Base-by-base conservation (phyloP, 2,329 filamentous ascomycete genomes). In the Septoria linicola region DNA sequence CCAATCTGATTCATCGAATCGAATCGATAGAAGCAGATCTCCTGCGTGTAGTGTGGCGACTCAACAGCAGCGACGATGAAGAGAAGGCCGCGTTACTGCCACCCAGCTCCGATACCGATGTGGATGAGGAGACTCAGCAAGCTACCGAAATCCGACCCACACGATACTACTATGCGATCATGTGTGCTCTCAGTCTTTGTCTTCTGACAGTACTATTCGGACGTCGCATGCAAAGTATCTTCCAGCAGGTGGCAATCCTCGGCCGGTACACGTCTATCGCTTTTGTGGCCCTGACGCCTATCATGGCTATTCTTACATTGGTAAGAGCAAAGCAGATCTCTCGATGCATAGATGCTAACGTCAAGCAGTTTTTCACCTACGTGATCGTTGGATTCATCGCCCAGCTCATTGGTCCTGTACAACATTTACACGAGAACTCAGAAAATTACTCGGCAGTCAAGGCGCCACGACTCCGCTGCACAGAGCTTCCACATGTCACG, bases 401-500 rank as follows among this genome's bases (percentile, higher is more conserved):
- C 2, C 87, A 91, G 67, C 82, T 87, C 58, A 80, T 91, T 51
- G 88, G 88, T 4, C 87, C 88, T 1, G 81, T 90, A 50, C 79
- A 80, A 41, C 86, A 91, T 66, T 77, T 92, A 68, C 80, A 60
- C 35, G 51, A 49, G 62, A 93, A 93, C 76, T 89, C 87, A 64
- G 88, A 87, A 68, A 92, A 85, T 73, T 93, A 87, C 72, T 92
- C 88, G 0, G 88, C 86, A 1, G 75, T 78, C n/a, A 78, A 84
- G 7, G 83, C 85, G 1, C 79, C 79, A 16, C 76, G 86, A 41
- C 70, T 90, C 21, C 79, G 80, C 50, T 73, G 70, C 1, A 63
- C 72, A 5, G 44, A 44, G 20, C 76, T 91, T 13, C 87, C 86
- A 2, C 87, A 89, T 64, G 77, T 89, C 57, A 77, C 73, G 2